Percentiles rank a stretch among this genome's conserved stretches.
These are phyloP conservation scores for Capsicum rhomboideum DNA, from an alignment of 257 asterid species.

Conservation along the genomic window DNA sequence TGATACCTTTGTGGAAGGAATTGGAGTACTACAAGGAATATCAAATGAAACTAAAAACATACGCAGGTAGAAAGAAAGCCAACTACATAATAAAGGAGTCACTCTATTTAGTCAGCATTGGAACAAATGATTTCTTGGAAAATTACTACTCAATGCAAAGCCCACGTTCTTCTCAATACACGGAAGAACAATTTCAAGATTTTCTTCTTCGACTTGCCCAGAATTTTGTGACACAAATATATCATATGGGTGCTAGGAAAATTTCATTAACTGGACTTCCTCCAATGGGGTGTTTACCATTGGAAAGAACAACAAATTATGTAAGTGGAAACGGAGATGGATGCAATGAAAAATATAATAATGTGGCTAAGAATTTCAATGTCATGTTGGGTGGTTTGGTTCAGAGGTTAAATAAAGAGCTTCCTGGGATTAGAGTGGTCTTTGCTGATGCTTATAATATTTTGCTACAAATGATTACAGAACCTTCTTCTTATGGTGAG, in stretches of 20 bases:
- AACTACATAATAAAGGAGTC: slow-evolving; percentile 39
- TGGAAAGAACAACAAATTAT: slow-evolving; percentile 66
- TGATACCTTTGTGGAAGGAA: slow-evolving; percentile 86
- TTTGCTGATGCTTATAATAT: slow-evolving; percentile 50
- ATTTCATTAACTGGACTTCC: slow-evolving; percentile 65
- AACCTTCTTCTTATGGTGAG: slow-evolving; percentile 60
- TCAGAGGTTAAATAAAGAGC: slow-evolving; percentile 40
- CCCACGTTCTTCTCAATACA: slow-evolving; percentile 36
- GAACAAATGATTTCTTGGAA: slow-evolving; percentile 89
- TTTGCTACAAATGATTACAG: slow-evolving; percentile 38
- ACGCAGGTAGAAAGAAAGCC: slow-evolving; percentile 39
- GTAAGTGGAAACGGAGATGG: slow-evolving; percentile 53
- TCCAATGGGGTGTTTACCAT: slow-evolving; percentile 90
- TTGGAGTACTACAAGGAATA: slow-evolving; percentile 75
- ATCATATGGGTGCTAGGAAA: slow-evolving; percentile 61
- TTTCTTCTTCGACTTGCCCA: slow-evolving; percentile 39
- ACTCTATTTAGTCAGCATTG: slow-evolving; percentile 64
- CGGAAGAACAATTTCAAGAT: slow-evolving; percentile 51
- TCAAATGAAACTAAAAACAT: slow-evolving; percentile 35
- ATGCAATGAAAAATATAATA: slow-evolving; percentile 61
- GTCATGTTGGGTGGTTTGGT: slow-evolving; percentile 33
- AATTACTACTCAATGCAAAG: slow-evolving; percentile 63
- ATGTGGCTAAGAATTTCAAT: slow-evolving; percentile 51
- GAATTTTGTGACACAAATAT: slow-evolving; percentile 41
- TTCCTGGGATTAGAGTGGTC: slow-evolving; percentile 47